Evolutionary conservation across 1,284 basidiomycete genomes (phyloP), one percentile per base, ranked within the genome.

Genomic region (Phellopilus nigrolimitatus): DNA sequence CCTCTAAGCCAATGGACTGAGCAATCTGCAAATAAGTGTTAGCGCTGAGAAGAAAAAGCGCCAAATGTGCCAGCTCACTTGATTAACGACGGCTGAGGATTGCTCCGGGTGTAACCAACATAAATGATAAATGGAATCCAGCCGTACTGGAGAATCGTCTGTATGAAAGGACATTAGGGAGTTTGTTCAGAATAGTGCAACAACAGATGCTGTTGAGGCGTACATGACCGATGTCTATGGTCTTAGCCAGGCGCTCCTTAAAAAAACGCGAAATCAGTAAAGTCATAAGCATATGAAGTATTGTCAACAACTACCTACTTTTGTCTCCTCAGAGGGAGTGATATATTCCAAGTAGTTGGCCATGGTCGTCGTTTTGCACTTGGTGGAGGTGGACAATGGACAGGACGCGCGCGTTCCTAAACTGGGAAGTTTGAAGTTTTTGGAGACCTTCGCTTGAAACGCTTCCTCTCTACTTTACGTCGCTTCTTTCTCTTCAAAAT

Each of bases 111-210:
- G 74, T 90, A 95, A 28, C 93, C 93, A 63, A 95, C 78, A 68
- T 91, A 95, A 62, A 97, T 94, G 64, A 97, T 90, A 64, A 93
- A 73, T 33, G 93, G 93, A 63, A 97, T 90, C 91, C 93, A 97
- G 59, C 84, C 86, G 63, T 92, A 92, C 69, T 95, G 91, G 54
- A 95, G 67, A 61, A 91, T 77, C 56, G 88, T 91, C 92, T 95
- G 61, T 13, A 51, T 41, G 21, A 4, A 41, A 38, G 36, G 17
- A 38, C 17, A 34, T 49, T 2, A 24, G 19, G 15, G 19, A 47
- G n/a, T n/a, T n/a, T n/a, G n/a, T n/a, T n/a, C n/a, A 24, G 28
- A 19, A 51, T 47, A 36, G 9, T 25, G 49, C 24, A 53, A 44
- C 25, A 48, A 56, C 24, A 43, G 33, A 24, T 24, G 47, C 17